A percentile compares a stretch with the other conserved stretches of the same genome.
Conservation (phyloP, 176 grass and related monocot species). For the Typha latifolia region DNA sequence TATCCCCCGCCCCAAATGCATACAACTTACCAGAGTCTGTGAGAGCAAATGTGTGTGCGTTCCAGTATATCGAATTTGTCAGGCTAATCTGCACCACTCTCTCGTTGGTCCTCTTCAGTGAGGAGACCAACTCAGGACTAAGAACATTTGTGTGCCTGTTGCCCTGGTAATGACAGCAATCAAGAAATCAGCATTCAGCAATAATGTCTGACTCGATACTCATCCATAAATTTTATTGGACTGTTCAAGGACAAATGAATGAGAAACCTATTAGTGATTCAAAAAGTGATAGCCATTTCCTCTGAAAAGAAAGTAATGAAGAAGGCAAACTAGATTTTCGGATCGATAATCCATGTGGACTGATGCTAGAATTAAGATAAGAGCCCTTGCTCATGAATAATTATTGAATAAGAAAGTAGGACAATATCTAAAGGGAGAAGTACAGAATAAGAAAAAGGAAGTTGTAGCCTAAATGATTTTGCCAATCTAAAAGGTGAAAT, state of each 20-base stretch:
- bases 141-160: conserved; percentile 61
- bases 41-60: conserved; percentile 87
- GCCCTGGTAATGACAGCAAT: conserved; percentile 44
- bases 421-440: no score
- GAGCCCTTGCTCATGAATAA: no score
- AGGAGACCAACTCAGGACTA: conserved; percentile 68
- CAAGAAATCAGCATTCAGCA: not conserved
- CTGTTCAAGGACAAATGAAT: not conserved
- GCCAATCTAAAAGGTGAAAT: not conserved
- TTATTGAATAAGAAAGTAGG: no score
- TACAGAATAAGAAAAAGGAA: not conserved
- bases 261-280: not conserved
- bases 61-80: conserved; percentile 86
- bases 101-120: conserved; percentile 67
- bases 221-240: not conserved
- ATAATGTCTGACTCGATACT: not conserved
- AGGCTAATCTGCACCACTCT: conserved; percentile 71
- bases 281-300: not conserved
- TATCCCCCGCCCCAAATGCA: conserved; percentile 74
- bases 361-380: no score
- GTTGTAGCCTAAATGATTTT: no score
- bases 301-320: not conserved
- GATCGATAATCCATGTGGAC: no score
- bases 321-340: no score
- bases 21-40: conserved; percentile 71